Evolutionary conservation across 441 rosid species (phyloP), one percentile per base, ranked within the genome.

Genomic region (Kokia cookei): DNA sequence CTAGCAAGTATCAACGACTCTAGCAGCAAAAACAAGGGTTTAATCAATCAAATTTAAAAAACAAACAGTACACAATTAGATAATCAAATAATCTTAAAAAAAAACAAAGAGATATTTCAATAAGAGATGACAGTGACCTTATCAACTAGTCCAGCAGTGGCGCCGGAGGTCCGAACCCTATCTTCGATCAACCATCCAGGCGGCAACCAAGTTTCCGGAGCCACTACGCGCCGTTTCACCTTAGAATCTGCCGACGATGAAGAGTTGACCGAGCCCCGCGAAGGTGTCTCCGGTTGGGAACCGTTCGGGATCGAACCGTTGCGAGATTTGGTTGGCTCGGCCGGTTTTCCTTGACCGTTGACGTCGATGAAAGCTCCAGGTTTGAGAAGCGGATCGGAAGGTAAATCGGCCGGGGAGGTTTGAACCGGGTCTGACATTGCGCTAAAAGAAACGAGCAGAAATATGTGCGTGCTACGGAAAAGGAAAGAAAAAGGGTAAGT

Each of bases 131-230:
- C 64, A 79, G 47, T 22, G 35, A 90, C 96, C 97, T 83, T 94
- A 77, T 94, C 98, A 3, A 86, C 74, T 1, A 42, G 1, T 59
- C 98, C 99, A 58, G 97, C 97, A 29, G 88, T 88, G 0, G 82
- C 86, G 4, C 99, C 99, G 43, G 90, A 79, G 74, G 68, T 75
- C 78, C 99, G 79, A 74, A 87, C 84, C 73, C 79, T 83, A 45
- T 84, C 90, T 79, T 95, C 88, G 24, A 92, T 79, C 42, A 50
- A 14, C 99, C 99, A 95, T 70, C 90, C 91, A 47, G 89, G 61
- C 45, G 98, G 96, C 74, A 91, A 77, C 94, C 94, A 90, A 63
- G 81, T 73, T 65, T 81, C 76, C 10, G 77, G 69, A 1, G 79
- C 48, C 6, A 68, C 51, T 45, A 75, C 74, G 61, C 78, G 86